Conservation (phyloP, 495 filamentous ascomycete genomes). For the Talaromyces liani region DNA sequence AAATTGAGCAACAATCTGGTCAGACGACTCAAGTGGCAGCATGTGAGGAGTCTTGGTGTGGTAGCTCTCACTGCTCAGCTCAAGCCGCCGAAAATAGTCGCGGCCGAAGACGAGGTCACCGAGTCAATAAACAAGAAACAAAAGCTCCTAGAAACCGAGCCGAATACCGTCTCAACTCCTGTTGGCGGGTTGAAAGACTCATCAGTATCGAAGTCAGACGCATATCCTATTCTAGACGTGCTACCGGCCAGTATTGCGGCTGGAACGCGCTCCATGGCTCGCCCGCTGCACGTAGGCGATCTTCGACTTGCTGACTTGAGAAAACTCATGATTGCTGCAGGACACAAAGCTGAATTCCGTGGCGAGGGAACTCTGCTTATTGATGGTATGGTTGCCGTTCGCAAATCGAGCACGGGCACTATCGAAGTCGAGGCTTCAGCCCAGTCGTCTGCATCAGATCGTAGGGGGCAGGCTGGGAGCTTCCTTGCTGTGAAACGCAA, state of each 20-base stretch:
- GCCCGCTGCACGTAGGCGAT: conserved; percentile 92
- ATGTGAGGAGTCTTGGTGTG: conserved; percentile 79
- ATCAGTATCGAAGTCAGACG: conserved; percentile 22
- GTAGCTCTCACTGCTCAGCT: conserved; percentile 75
- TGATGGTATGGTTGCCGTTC: conserved; percentile 77
- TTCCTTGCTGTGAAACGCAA: conserved; percentile 72
- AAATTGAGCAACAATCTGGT: conserved; percentile 79
- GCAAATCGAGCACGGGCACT: conserved; percentile 76
- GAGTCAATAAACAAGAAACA: conserved; percentile 55
- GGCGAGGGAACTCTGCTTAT: conserved; percentile 90
- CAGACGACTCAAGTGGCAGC: conserved; percentile 86
- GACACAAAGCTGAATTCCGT: conserved; percentile 85
- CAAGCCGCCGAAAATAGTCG: conserved; percentile 22
- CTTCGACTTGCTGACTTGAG: conserved; percentile 82
- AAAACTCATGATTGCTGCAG: conserved; percentile 69
- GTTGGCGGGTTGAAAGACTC: conserved; percentile 17
- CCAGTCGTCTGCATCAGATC: conserved; percentile 32
- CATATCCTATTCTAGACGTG: conserved; percentile 64
- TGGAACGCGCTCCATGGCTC: conserved; percentile 67
- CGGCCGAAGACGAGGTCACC: conserved; percentile 26
- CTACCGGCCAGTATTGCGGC: conserved; percentile 70
- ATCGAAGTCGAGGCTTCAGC: conserved; percentile 82
- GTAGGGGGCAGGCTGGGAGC: conserved; percentile 40
- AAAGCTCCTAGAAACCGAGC: conserved; percentile 44
- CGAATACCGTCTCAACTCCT: conserved; percentile 17